Conservation (phyloP, 495 filamentous ascomycete species). For the Neurospora sp. region DNA sequence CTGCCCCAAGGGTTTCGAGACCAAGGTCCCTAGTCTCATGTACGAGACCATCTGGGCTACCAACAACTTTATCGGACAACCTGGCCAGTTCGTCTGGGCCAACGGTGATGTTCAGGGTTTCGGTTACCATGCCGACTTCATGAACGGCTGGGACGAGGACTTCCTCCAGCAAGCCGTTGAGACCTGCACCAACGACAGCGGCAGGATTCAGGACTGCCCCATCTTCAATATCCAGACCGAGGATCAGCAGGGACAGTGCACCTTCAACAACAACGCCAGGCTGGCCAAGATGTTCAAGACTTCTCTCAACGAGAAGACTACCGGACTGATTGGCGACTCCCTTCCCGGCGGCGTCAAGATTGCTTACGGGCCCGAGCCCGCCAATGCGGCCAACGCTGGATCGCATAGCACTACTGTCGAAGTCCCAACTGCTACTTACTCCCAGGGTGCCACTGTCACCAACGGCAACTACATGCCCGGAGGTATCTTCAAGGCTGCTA, state of each 20-base stretch:
- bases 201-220: slow-evolving; percentile 45
- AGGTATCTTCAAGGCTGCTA: slow-evolving; percentile 15
- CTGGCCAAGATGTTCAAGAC: slow-evolving; percentile 8
- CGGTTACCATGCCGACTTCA: slow-evolving; percentile 82
- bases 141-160: slow-evolving; percentile 62
- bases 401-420: slow-evolving; percentile 7
- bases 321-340: slow-evolving; percentile 15
- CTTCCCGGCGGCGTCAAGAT: slow-evolving; percentile 33
- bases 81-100: slow-evolving; percentile 68
- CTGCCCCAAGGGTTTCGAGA: slow-evolving; percentile 65
- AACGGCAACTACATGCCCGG: slow-evolving; percentile 14
- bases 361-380: slow-evolving; percentile 26
- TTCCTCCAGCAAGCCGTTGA: slow-evolving; percentile 51
- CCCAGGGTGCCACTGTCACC: slow-evolving; percentile 6
- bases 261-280: slow-evolving; percentile 11
- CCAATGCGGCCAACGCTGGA: slow-evolving; percentile 10
- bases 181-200: slow-evolving; percentile 44
- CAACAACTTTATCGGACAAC: slow-evolving; percentile 50
- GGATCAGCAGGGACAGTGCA: slow-evolving; percentile 24
- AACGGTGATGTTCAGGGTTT: slow-evolving; percentile 77
- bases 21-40: slow-evolving; percentile 63
- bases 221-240: slow-evolving; percentile 38
- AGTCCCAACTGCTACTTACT: slow-evolving; percentile 15
- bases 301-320: slow-evolving; percentile 25
- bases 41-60: slow-evolving; percentile 87